Base-by-base conservation (phyloP, 2,329 filamentous ascomycete genomes). In the Hymenoscyphus fraxineus region DNA sequence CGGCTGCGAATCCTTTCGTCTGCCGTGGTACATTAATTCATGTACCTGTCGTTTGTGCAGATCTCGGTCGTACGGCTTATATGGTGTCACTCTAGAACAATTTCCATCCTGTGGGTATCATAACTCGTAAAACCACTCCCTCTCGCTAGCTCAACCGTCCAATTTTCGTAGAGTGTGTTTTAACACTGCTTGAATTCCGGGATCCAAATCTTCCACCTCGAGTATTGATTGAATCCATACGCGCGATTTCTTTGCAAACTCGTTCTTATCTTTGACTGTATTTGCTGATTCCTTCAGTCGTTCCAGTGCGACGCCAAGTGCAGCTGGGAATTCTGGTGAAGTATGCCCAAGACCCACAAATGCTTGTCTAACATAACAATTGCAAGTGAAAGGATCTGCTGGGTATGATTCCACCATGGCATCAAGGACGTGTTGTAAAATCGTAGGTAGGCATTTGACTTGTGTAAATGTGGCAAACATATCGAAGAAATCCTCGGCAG, bases 401-500 rank as follows among this genome's bases (percentile, higher is more conserved):
- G 90, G 85, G 68, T 84, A 86, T 40, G 80, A 76, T 67, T 85
- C 78, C 54, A 81, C 79, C 79, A 97, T 84, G 51, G 80, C 80
- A 58, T 85, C 82, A 54, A 95, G 77, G 58, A 96, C 88, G 76
- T 96, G 91, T 67, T 89, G 83, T 47, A 93, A 78, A 51, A 97
- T 85, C 72, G 79, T 88, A 12, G 79, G 76, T 62, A 89, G 82
- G 63, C 88, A 88, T 0, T 87, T 83, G 38, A 93, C 80, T 51
- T 85, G 79, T 22, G 82, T 80, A 76, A 96, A 97, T 6, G 82
- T 80, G 2, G 86, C 81, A 68, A 96, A 90, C 78, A 96, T 84
- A 72, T 90, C 81, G 77, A 95, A 98, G 78, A 97, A 97, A 27
- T 84, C 79, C 72, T 89, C 87, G 2, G 87, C 92, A 6, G 92